Evolutionary conservation across 1,284 basidiomycete species (phyloP), one percentile per base, ranked within the genome.

Genomic region (Pseudozyma hubeiensis): DNA sequence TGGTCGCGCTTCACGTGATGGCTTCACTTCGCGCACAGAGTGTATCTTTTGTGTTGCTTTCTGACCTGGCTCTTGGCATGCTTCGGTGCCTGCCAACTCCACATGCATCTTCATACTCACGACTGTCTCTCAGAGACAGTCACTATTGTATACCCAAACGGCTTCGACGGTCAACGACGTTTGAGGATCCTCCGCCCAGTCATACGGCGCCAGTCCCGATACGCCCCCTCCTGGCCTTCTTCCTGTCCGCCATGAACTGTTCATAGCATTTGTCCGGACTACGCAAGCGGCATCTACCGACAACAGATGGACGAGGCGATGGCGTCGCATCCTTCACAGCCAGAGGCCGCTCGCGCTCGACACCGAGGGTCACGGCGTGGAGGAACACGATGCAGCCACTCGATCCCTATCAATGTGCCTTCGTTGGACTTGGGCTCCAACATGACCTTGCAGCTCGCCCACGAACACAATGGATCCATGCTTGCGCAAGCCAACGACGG

Each of bases 371-470:
- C 43, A 14, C 58, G 52, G 3, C 53, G 59, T 24, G 34, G 51
- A 30, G 71, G 62, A 24, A 52, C 62, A 1, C 34, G 44, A 45
- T 69, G 60, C 57, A 73, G 66, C 29, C 70, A 73, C 49, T 51
- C 70, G 10, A 34, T 52, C 43, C 50, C 55, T 17, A 54, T 61
- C 14, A 44, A 67, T 41, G 44, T 61, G 1, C 65, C 68, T 4
- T 29, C 31, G 11, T 58, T 76, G 14, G 44, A 68, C 14, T 56
- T 69, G 1, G 69, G 65, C n/a, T 56, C 69, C 39, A 70, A 51
- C 45, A 67, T 71, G 64, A 33, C 54, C 14, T 29, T 59, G 16
- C 73, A 71, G 37, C 51, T 58, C 1, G 52, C 50, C 5, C 61
- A 74, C 53, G 70, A 67, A 50, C 57, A 55, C 40, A 58, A 64